Base-by-base conservation (phyloP, 371 early-diverging fungal species). In the Haplosporangium sp. region DNA sequence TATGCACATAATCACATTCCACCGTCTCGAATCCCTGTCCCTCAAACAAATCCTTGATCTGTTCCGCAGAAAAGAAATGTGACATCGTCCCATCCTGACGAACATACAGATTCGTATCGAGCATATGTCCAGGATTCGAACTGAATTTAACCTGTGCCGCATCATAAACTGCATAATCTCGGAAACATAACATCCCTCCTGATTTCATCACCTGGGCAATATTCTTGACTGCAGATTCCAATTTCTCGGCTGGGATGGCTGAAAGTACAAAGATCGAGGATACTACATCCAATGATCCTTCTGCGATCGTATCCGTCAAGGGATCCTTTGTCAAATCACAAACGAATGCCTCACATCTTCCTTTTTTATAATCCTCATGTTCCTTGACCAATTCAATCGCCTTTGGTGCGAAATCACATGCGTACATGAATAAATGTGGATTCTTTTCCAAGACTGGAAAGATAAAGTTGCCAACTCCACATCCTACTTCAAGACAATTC, bases 391-490 rank as follows among this genome's bases (percentile, higher is more conserved):
- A 86, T 1, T 92, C 92, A 0, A 96, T 87, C 0, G 96, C 96
- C 37, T 90, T 87, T 38, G 87, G 85, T 4, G 95, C 94, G 69
- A 96, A 95, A 72, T 96, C 96, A 70, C 96, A 95, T 20, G 94
- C 94, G 75, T 93, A 93, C 55, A 94, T 89, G 57, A 87, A 90
- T 35, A 96, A 57, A 47, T 88, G 85, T 0, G 92, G 88, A 73
- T 95, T 94, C 44, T 86, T 85, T 53, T 94, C 93, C 35, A 98
- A 71, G 9, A 96, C 85, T 2, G 99, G 99, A 84, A 93, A 98
- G 47, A 96, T 87, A 88, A 98, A 97, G 85, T 97, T 97, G 57
- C 99, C 99, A 0, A 97, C 97, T 47, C 98, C 99, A 83, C 99
- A 99, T 44, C 99, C 99, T 48, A 96, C 87, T 83, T 96, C 96